Evolutionary conservation across 2,329 filamentous ascomycete genomes (phyloP), one percentile per base, ranked within the genome.

Genomic region (Verticillium dahliae): DNA sequence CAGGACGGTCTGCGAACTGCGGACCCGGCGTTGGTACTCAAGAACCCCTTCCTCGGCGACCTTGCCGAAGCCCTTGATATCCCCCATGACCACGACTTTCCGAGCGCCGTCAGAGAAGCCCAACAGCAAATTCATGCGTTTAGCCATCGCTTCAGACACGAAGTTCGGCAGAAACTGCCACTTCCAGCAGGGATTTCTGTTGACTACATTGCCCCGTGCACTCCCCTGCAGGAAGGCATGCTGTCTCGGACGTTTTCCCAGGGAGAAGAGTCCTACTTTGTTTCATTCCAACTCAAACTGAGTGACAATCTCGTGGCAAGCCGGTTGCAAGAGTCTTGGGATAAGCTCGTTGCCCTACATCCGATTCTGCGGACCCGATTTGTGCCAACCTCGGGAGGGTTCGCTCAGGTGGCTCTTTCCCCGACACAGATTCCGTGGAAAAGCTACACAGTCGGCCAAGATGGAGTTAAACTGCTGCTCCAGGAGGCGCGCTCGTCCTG

Each of bases 191-290:
- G 59, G 1, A 69, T 74, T 6, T 77, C 86, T 1, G 82, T 97
- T 10, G 89, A 95, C 69, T 84, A 85, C 62, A 84, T 97, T 59
- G 86, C 86, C 0, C 93, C 92, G 4, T 97, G 93, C 70, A 96
- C 93, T 1, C 85, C 92, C 0, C 77, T 97, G 1, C 93, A 97
- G 69, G 86, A 94, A 71, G 93, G 92, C 0, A 94, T 97, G 78
- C 85, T 97, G 58, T 89, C 89, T 6, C 83, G 87, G 57, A 88
- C 87, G 31, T 71, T 90, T 41, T 82, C 74, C 0, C 70, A 85
- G 10, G 85, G 78, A 18, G 74, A 80, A 0, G 71, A 76, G 0
- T 78, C 89, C 0, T 97, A 97, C 70, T 96, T 94, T 72, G 92
- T 92, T 61, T 79, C 81, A 0, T 96, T 97, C 69, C 75, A 74